These are phyloP conservation scores for Candida gigantensis DNA, from an alignment of 1,139 yeast species.

Conservation along the genomic window DNA sequence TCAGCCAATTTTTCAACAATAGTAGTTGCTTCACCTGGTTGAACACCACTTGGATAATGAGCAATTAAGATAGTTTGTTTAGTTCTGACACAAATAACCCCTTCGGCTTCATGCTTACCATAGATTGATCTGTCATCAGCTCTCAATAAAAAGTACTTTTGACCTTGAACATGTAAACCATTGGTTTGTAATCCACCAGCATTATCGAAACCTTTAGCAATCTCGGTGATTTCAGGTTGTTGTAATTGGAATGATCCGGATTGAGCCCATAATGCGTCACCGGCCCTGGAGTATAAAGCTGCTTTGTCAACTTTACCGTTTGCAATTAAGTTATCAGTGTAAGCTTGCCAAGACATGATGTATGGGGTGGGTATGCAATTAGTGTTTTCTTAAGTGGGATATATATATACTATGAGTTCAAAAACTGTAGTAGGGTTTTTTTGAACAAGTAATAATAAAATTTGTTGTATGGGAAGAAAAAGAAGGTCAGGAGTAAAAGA, in stretches of 20 bases:
- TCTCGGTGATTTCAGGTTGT: constrained; percentile 67
- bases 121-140: constrained; percentile 94
- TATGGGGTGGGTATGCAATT: too few relatives aligned
- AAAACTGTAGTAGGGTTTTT: too few relatives aligned
- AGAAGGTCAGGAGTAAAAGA: neutral
- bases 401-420: too few relatives aligned
- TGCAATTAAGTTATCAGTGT: constrained; percentile 86
- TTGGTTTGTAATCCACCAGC: constrained; percentile 76
- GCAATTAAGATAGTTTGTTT: constrained; percentile 89
- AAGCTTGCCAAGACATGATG: constrained; percentile 62
- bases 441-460: too few relatives aligned
- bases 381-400: neutral
- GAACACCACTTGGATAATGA: constrained; percentile 90
- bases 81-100: constrained; percentile 88
- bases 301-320: constrained; percentile 91
- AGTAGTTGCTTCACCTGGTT: constrained; percentile 93
- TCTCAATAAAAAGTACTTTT: constrained; percentile 82
- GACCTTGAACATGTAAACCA: constrained; percentile 83
- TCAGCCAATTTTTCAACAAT: constrained; percentile 95
- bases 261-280: constrained; percentile 94
- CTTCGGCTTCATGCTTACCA: constrained; percentile 87
- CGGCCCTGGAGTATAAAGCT: constrained; percentile 89
- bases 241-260: constrained; percentile 69
- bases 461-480: too few relatives aligned
- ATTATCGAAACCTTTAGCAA: constrained; percentile 80